phyloP scores from a whole-genome alignment of 1,284 basidiomycete species.

The Leccinum cinnamomeum region DNA sequence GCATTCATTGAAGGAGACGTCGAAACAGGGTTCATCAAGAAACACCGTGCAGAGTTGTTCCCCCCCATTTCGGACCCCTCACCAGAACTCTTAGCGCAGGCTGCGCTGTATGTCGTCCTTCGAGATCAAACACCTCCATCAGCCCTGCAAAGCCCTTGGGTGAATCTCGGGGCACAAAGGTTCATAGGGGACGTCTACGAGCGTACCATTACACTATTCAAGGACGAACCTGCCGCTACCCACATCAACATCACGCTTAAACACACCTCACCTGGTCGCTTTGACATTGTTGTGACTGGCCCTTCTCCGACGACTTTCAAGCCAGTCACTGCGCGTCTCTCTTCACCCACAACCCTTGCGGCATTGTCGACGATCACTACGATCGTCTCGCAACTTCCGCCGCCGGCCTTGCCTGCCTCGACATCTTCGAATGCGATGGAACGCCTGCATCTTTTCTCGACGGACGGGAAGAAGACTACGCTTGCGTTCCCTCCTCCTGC shows the following conservation, averaged over 20 bases:
- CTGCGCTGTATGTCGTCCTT: constrained; percentile 73
- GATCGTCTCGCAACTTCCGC: constrained; percentile 66
- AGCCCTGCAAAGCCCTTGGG: constrained; percentile 54
- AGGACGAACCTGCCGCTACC: constrained; percentile 45
- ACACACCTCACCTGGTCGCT: constrained; percentile 43
- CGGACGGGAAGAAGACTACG: constrained; percentile 53
- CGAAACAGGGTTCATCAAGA: constrained; percentile 94
- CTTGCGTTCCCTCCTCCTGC: constrained; percentile 61
- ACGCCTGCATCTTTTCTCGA: constrained; percentile 68
- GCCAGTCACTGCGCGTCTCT: constrained; percentile 55
- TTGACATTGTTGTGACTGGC: constrained; percentile 54
- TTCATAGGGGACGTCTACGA: constrained; percentile 74
- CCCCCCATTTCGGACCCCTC: constrained; percentile 58
- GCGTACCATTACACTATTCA: constrained; percentile 57
- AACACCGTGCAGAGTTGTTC: constrained; percentile 79
- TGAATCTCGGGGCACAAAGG: constrained; percentile 62
- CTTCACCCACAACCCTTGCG: constrained; percentile 50
- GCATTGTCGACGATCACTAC: constrained; percentile 54
- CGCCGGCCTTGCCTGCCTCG: constrained; percentile 50
- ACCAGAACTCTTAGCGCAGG: constrained; percentile 69
- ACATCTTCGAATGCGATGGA: constrained; percentile 56
- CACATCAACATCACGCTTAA: constrained; percentile 49
- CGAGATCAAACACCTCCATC: constrained; percentile 51
- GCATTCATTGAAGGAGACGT: constrained; percentile 82
- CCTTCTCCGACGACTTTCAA: constrained; percentile 42